A percentile compares a stretch with the other conserved stretches of the same genome.
Evolutionary conservation across 2,329 filamentous ascomycete species (phyloP).

Genomic region (Lachnellula cervina): DNA sequence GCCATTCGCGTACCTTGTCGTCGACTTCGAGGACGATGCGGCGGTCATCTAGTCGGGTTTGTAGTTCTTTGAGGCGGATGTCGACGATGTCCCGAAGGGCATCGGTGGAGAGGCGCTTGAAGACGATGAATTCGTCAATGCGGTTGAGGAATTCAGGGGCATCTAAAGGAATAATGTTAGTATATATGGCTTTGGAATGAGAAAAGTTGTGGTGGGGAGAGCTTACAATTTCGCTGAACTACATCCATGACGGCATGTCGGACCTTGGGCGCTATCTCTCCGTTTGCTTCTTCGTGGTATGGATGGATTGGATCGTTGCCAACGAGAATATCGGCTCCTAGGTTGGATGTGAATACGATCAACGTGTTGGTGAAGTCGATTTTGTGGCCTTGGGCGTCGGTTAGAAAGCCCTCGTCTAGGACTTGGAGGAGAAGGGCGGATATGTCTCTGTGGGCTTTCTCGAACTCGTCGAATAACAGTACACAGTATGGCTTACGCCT

Average conservation of each 20-base stretch:
- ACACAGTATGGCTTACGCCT: constrained; percentile 93
- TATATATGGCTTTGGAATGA: neutral
- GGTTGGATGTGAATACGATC: constrained; percentile 92
- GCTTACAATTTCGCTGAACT: constrained; percentile 54
- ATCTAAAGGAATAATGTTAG: constrained; percentile 35
- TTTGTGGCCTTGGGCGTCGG: constrained; percentile 91
- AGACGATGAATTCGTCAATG: constrained; percentile 95
- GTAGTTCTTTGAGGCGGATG: constrained; percentile 81
- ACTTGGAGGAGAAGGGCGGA: constrained; percentile 89
- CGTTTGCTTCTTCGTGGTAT: constrained; percentile 56
- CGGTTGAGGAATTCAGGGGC: constrained; percentile 95
- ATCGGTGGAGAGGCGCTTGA: constrained; percentile 73
- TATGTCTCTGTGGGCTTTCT: constrained; percentile 95
- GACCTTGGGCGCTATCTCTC: constrained; percentile 67
- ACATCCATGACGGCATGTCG: constrained; percentile 84
- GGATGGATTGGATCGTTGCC: constrained; percentile 62
- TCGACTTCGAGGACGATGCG: constrained; percentile 73
- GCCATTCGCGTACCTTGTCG: constrained; percentile 72
- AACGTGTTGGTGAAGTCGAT: constrained; percentile 96
- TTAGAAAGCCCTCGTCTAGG: constrained; percentile 92
- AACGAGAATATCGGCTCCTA: constrained; percentile 88
- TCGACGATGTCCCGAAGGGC: constrained; percentile 91
- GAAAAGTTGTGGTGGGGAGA: constrained; percentile 31
- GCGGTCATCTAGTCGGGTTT: constrained; percentile 75
- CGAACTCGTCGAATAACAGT: constrained; percentile 92